Base-by-base conservation (phyloP, 305 asterid genomes). In the Solanum hybrid region DNA sequence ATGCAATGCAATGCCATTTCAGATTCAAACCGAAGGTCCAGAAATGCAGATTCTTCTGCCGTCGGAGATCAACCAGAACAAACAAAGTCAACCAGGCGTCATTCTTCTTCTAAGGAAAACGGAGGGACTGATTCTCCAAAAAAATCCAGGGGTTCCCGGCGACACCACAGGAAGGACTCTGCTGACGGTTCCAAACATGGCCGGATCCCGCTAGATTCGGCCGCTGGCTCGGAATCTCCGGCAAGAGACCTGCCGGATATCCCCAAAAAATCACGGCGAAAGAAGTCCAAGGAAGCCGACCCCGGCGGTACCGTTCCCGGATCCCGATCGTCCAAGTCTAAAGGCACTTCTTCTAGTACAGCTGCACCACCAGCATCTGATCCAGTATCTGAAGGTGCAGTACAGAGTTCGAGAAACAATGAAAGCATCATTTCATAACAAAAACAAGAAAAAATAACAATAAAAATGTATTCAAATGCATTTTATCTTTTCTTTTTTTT, bases 191-290 rank as follows among this genome's bases (percentile, higher is more conserved):
- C 86, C 29, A 82, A 86, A 29, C 26, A 68, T 24, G 79, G 51
- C 12, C 24, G 88, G 11, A 17, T 32, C n/a, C n/a, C 36, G 0
- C 78, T 61, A 61, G 88, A 86, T 22, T 31, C 91, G 6, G n/a
- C 86, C 45, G 77, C 27, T 10, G 91, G 85, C 10, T 33, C 92
- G 2, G 94, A 92, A 22, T 91, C 95, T 9, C 91, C 95, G 9
- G 27, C 93, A 0, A 91, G 88, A n/a, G 90, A 88, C 88, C 82
- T 91, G 33, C 97, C 98, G 0, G 98, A 95, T 77, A 91, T 94
- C 26, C 94, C 97, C 1, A 94, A 94, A 90, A 97, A 92, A 83
- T 88, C 97, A 0, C 95, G 98, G 9, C 92, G 97, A 90, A 97
- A 94, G 97, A 97, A 97, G 90, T 94, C 98, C 0, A 96, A 89